A percentile compares a stretch with the other conserved stretches of the same genome.
Evolutionary conservation across 495 filamentous ascomycete species (phyloP).

Genomic region (Friedmanniomyces endolithicus): DNA sequence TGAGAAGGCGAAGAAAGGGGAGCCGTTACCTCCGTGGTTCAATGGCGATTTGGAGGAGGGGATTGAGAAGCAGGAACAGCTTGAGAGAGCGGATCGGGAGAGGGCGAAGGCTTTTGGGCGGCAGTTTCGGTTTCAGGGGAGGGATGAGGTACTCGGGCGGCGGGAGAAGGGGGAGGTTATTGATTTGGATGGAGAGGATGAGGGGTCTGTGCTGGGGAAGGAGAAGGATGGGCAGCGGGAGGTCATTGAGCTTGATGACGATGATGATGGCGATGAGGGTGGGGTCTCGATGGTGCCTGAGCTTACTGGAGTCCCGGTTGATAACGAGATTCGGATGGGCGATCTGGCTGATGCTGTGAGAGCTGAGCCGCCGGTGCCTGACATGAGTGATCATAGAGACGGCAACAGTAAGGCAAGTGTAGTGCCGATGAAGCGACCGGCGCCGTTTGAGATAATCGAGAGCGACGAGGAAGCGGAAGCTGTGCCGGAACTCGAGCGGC

Average conservation of each 20-base stretch:
- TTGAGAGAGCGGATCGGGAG: slow-evolving; percentile 26
- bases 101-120: slow-evolving; percentile 19
- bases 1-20: slow-evolving; percentile 27
- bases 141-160: slow-evolving; percentile 32
- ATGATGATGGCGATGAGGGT: slow-evolving; percentile 21
- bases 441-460: not conserved
- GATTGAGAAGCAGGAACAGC: slow-evolving; percentile 26
- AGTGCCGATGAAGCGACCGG: not conserved
- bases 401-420: not conserved
- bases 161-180: slow-evolving; percentile 25
- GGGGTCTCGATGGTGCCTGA: not conserved
- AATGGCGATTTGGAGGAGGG: slow-evolving; percentile 33
- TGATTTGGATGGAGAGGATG: slow-evolving; percentile 29
- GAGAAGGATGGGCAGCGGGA: slow-evolving; percentile 18
- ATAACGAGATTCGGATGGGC: slow-evolving; percentile 29
- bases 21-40: slow-evolving; percentile 82
- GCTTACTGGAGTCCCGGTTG: slow-evolving; percentile 8
- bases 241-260: slow-evolving; percentile 25
- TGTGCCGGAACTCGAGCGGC: not conserved
- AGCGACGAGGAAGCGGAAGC: not conserved
- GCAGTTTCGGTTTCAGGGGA: slow-evolving; percentile 24
- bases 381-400: not conserved
- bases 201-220: not conserved
- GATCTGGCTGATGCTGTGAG: slow-evolving; percentile 32
- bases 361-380: slow-evolving; percentile 31